Evolutionary conservation across 768 basidiomycete genomes (phyloP).

Genomic region (Suillus hirtellus): DNA sequence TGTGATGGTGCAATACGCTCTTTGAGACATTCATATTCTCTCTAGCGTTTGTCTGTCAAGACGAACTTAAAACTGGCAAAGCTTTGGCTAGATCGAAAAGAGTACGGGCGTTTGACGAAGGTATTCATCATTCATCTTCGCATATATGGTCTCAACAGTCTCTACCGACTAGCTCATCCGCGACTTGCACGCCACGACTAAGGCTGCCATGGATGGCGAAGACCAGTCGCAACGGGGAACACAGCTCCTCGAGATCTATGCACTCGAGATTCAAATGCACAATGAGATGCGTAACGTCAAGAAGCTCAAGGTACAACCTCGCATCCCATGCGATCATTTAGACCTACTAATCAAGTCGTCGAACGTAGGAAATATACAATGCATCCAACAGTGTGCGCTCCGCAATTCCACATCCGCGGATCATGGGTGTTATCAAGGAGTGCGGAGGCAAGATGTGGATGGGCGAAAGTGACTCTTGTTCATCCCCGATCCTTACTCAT

Average conservation of each 20-base stretch:
- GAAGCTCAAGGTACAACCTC: constrained; percentile 76
- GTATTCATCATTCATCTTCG: constrained; percentile 39
- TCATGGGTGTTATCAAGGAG: constrained; percentile 99
- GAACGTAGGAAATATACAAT: constrained; percentile 88
- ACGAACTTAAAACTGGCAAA: constrained; percentile 97
- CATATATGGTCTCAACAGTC: neutral
- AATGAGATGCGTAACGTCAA: constrained; percentile 94
- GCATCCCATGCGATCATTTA: neutral
- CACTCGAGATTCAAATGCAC: constrained; percentile 99
- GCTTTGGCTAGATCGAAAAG: constrained; percentile 93
- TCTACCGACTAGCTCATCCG: constrained; percentile 59
- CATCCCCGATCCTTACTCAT: neutral
- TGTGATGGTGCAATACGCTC: neutral
- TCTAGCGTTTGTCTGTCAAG: constrained; percentile 87
- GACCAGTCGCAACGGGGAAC: constrained; percentile 94
- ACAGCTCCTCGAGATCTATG: constrained; percentile 93
- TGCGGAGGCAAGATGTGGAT: constrained; percentile 99
- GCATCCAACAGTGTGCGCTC: constrained; percentile 90
- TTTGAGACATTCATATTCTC: neutral
- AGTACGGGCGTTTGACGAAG: constrained; percentile 81
- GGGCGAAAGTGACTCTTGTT: constrained; percentile 78
- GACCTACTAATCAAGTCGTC: neutral
- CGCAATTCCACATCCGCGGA: constrained; percentile 96
- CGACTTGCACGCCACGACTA: constrained; percentile 71
- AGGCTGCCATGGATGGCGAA: constrained; percentile 59